Evolutionary conservation across 805 yeast species (phyloP).

Genomic region (Schwanniomyces polymorphus): DNA sequence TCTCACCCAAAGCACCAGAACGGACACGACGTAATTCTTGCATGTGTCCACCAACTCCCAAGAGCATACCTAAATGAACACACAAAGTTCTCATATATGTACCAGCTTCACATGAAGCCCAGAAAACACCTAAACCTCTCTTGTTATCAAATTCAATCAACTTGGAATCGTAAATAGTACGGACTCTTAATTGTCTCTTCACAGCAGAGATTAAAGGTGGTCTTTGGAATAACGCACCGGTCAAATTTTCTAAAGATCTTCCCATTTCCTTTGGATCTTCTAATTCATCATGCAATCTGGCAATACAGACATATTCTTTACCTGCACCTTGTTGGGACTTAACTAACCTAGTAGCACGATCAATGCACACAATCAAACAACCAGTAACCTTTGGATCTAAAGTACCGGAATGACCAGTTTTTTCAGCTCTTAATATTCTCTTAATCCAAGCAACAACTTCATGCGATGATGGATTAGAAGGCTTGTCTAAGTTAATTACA

Average conservation of each 20-base stretch:
- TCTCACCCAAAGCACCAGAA: constrained; percentile 92
- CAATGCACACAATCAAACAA: constrained; percentile 96
- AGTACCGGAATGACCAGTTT: constrained; percentile 99
- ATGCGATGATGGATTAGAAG: constrained; percentile 97
- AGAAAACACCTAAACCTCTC: constrained; percentile 95
- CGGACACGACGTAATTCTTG: constrained; percentile 99
- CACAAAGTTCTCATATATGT: constrained; percentile 99
- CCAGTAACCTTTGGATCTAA: constrained; percentile 99
- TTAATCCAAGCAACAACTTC: constrained; percentile 99
- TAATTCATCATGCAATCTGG: constrained; percentile 90
- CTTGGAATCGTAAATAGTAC: constrained; percentile 96
- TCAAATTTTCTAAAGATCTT: constrained; percentile 85
- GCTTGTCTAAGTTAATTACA: constrained; percentile 96
- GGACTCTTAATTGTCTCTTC: constrained; percentile 96
- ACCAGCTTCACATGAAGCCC: constrained; percentile 99
- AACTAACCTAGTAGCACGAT: constrained; percentile 96
- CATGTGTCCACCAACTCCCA: constrained; percentile 99
- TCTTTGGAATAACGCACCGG: constrained; percentile 99
- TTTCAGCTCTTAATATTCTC: constrained; percentile 91
- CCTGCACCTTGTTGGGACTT: constrained; percentile 99
- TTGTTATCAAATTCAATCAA: constrained; percentile 95
- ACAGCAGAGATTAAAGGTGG: constrained; percentile 99
- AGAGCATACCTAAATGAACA: constrained; percentile 97
- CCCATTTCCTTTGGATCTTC: constrained; percentile 88
- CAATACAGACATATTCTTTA: constrained; percentile 98